These are phyloP conservation scores for Sarcocystis neurona DNA, from an alignment of 169 alveolate species.

Conservation along the genomic window DNA sequence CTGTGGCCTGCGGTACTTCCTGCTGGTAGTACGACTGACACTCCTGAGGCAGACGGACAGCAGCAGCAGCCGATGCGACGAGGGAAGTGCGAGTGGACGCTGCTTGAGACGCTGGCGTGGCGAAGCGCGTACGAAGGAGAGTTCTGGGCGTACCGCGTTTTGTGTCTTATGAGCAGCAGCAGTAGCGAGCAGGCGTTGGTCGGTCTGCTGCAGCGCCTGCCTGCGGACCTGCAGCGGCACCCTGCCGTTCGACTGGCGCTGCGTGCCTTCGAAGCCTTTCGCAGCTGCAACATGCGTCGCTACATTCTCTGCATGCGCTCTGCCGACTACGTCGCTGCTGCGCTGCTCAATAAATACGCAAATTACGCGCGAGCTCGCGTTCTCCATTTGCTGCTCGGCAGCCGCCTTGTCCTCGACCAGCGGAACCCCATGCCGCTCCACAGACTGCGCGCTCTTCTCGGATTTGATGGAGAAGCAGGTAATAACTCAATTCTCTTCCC, in stretches of 20 bases:
- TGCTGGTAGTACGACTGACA: not conserved
- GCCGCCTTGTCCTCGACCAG: conserved; percentile 31
- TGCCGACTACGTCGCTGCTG: conserved; percentile 24
- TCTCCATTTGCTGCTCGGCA: conserved; percentile 36
- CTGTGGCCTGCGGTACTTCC: not conserved
- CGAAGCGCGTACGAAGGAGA: conserved; percentile 82
- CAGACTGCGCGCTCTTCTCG: conserved; percentile 33
- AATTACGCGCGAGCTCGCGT: conserved; percentile 51
- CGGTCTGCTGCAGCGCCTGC: conserved; percentile 52
- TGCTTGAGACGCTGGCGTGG: conserved; percentile 74
- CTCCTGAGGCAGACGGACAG: conserved; percentile 12
- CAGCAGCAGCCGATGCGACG: too few species aligned
- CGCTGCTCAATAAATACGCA: conserved; percentile 53
- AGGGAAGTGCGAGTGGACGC: conserved; percentile 26
- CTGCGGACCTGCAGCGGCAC: conserved; percentile 51
- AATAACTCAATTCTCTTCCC: too few species aligned
- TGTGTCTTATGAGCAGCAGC: conserved; percentile 55
- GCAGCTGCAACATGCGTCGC: conserved; percentile 26
- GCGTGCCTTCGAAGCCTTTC: conserved; percentile 49
- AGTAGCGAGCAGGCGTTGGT: conserved; percentile 49
- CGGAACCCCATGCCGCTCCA: conserved; percentile 39
- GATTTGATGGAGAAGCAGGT: conserved; percentile 57
- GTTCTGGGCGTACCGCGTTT: conserved; percentile 82
- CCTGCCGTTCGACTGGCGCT: conserved; percentile 52
- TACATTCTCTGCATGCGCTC: conserved; percentile 39